Evolutionary conservation across 176 grass and related monocot genomes (phyloP).

Genomic region (Rhipidocladum racemiflorum): DNA sequence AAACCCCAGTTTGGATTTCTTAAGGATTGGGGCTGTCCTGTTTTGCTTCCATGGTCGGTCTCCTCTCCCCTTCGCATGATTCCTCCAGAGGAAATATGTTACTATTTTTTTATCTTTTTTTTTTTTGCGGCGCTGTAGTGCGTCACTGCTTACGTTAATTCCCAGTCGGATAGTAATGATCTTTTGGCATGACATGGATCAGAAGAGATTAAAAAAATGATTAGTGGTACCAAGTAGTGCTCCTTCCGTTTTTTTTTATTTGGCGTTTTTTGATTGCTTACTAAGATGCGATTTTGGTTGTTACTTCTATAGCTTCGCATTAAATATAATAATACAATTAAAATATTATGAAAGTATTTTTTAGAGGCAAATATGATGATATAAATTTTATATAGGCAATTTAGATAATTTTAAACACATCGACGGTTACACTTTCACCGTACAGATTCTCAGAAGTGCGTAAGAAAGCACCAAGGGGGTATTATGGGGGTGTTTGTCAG

Average conservation of each 20-base stretch:
- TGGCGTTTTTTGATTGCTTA: too few relatives aligned
- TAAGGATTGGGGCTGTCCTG: slow-evolving; percentile 37
- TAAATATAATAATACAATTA: too few relatives aligned
- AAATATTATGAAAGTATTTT: too few relatives aligned
- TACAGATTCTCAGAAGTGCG: too few relatives aligned
- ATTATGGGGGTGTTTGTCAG: too few relatives aligned
- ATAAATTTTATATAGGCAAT: too few relatives aligned
- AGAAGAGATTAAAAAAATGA: slow-evolving; percentile 3
- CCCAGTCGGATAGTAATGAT: slow-evolving; percentile 32
- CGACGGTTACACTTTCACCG: too few relatives aligned
- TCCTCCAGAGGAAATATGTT: slow-evolving; percentile 47
- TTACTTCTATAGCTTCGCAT: too few relatives aligned
- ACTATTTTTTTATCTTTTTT: background rate
- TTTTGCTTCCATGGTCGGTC: slow-evolving; percentile 26
- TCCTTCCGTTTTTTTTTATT: background rate
- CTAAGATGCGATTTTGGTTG: too few relatives aligned
- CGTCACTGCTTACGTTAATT: slow-evolving; percentile 92
- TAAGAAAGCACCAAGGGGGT: too few relatives aligned
- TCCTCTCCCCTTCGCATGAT: slow-evolving; percentile 51
- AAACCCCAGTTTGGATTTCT: slow-evolving; percentile 38
- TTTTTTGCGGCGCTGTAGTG: slow-evolving; percentile 14
- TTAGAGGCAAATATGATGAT: too few relatives aligned
- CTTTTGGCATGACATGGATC: slow-evolving; percentile 34
- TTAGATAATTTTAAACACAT: too few relatives aligned
- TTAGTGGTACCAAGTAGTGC: slow-evolving; percentile 18